phyloP scores from a whole-genome alignment of 2,329 filamentous ascomycete genomes.

The Botrytis aclada region DNA sequence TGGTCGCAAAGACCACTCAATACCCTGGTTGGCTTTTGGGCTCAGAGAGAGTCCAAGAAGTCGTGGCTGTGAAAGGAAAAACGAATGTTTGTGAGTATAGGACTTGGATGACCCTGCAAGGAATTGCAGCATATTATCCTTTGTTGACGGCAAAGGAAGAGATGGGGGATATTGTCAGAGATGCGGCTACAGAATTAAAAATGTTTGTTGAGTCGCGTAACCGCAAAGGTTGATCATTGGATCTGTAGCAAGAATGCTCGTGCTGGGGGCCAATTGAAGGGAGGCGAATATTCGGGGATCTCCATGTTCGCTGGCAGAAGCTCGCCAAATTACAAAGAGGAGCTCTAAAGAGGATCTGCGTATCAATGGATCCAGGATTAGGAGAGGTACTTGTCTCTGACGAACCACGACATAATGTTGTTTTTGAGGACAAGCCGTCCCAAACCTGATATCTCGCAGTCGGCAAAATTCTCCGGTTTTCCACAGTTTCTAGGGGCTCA shows the following conservation, averaged over 20 bases:
- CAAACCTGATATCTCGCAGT: neutral
- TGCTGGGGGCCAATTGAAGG: neutral
- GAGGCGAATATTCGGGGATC: neutral
- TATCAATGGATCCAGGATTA: neutral
- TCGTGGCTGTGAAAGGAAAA: constrained; percentile 24
- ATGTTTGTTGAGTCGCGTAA: constrained; percentile 10
- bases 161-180: constrained; percentile 11
- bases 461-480: neutral
- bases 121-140: constrained; percentile 29
- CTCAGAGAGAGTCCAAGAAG: constrained; percentile 28
- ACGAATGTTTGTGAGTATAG: constrained; percentile 28
- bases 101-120: constrained; percentile 25
- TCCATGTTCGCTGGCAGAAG: neutral
- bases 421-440: neutral
- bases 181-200: constrained; percentile 18
- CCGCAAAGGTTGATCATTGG: neutral
- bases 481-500: neutral
- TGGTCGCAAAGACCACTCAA: constrained; percentile 21
- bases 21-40: constrained; percentile 28
- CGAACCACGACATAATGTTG: neutral
- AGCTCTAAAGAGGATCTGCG: neutral
- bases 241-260: neutral
- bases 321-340: neutral
- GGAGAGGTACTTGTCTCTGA: neutral
- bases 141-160: constrained; percentile 26